Percentiles rank a stretch among this genome's conserved stretches.
phyloP scores from a whole-genome alignment of 257 asterid species.

The Scutellaria galericulata region DNA sequence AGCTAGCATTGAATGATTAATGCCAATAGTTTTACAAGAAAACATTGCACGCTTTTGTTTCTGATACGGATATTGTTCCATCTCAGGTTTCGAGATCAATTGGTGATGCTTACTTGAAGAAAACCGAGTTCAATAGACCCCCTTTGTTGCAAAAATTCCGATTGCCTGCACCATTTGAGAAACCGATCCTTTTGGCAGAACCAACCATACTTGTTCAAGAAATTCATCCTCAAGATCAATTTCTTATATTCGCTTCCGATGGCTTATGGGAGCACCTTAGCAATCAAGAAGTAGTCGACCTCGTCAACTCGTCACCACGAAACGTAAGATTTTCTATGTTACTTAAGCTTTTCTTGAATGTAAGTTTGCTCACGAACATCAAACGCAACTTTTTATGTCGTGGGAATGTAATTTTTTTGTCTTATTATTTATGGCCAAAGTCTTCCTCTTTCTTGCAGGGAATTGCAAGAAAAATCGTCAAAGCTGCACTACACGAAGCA shows the following conservation, averaged over 20 bases:
- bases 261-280: conserved; percentile 88
- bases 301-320: conserved; percentile 57
- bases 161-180: conserved; percentile 57
- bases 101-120: conserved; percentile 83
- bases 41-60: neutral
- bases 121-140: conserved; percentile 61
- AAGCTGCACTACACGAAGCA: conserved; percentile 71
- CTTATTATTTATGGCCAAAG: neutral
- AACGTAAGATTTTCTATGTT: conserved; percentile 48
- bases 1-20: neutral
- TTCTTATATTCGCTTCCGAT: conserved; percentile 84
- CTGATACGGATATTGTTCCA: conserved; percentile 29
- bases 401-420: no score
- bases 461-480: conserved; percentile 64
- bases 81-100: conserved; percentile 76
- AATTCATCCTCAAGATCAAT: conserved; percentile 61
- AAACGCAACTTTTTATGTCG: no score
- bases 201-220: conserved; percentile 61
- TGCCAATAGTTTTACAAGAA: neutral
- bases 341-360: neutral
- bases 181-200: conserved; percentile 73
- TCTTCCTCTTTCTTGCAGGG: conserved; percentile 50
- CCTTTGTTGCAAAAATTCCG: conserved; percentile 74
- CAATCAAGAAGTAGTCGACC: conserved; percentile 75
- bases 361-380: no score